Conservation (phyloP, 2,329 filamentous ascomycete genomes). For the Pochonia chlamydosporia region DNA sequence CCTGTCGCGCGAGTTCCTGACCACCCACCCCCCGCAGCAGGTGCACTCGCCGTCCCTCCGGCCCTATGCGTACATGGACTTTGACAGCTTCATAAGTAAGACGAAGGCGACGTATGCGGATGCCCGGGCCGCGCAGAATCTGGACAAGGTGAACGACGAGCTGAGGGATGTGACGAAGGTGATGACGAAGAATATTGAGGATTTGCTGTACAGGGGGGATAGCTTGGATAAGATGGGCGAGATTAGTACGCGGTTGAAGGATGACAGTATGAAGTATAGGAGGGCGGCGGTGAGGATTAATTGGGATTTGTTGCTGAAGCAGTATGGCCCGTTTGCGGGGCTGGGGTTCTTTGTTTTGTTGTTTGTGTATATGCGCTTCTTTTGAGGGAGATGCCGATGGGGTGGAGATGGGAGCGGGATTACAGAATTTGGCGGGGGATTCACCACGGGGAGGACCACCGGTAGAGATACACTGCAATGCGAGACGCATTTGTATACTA, state of each 20-base stretch:
- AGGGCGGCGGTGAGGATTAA: slow-evolving; percentile 93
- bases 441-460: no score
- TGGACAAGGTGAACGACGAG: slow-evolving; percentile 95
- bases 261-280: slow-evolving; percentile 92
- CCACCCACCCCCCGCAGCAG: slow-evolving; percentile 69
- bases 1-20: slow-evolving; percentile 83
- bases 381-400: slow-evolving; percentile 42
- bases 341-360: slow-evolving; percentile 77
- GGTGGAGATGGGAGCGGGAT: neutral
- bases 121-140: slow-evolving; percentile 81
- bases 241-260: slow-evolving; percentile 76
- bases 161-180: slow-evolving; percentile 96
- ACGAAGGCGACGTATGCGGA: slow-evolving; percentile 95
- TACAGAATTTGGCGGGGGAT: neutral
- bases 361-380: slow-evolving; percentile 91
- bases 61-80: slow-evolving; percentile 95
- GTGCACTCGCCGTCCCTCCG: slow-evolving; percentile 70
- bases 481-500: neutral
- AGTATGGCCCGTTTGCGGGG: slow-evolving; percentile 87
- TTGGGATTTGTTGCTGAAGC: slow-evolving; percentile 93
- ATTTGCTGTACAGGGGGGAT: slow-evolving; percentile 90
- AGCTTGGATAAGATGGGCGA: slow-evolving; percentile 96
- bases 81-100: slow-evolving; percentile 92
- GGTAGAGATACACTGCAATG: neutral
- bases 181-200: slow-evolving; percentile 99